Evolutionary conservation across 352 stramenopile species (phyloP).

Genomic region (Pythium biforme): DNA sequence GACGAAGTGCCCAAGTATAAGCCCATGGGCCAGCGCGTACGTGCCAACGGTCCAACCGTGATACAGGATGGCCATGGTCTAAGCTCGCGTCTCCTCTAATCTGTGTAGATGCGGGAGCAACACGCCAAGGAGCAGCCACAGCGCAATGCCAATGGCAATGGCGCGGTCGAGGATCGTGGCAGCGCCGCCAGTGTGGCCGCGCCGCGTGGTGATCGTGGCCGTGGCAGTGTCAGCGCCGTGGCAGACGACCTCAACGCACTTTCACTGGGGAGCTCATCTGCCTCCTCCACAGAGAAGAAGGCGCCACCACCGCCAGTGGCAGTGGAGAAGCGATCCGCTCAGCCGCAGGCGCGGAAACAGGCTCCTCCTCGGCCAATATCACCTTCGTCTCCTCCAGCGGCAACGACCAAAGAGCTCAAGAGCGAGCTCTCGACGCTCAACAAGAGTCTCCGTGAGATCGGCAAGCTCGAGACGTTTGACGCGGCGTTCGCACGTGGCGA

Average conservation of each 20-base stretch:
- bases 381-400: background rate
- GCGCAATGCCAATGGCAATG: background rate
- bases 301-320: background rate
- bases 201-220: too few relatives aligned
- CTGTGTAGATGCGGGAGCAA: slow-evolving; percentile 11
- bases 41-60: background rate
- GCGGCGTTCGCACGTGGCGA: slow-evolving; percentile 9
- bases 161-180: slow-evolving; percentile 1
- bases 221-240: slow-evolving; percentile 8
- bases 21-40: slow-evolving; percentile 56
- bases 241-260: slow-evolving; percentile 31
- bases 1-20: slow-evolving; percentile 85
- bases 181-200: slow-evolving; percentile 14
- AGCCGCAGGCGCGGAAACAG: background rate
- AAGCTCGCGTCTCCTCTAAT: slow-evolving; percentile 9
- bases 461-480: slow-evolving; percentile 30
- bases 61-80: background rate
- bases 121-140: slow-evolving; percentile 4
- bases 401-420: slow-evolving; percentile 29
- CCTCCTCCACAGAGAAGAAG: background rate
- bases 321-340: background rate
- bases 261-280: slow-evolving; percentile 23
- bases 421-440: slow-evolving; percentile 55
- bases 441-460: slow-evolving; percentile 40
- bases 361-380: background rate